Conservation (phyloP, 768 basidiomycete genomes). For the Kwoniella dendrophila region DNA sequence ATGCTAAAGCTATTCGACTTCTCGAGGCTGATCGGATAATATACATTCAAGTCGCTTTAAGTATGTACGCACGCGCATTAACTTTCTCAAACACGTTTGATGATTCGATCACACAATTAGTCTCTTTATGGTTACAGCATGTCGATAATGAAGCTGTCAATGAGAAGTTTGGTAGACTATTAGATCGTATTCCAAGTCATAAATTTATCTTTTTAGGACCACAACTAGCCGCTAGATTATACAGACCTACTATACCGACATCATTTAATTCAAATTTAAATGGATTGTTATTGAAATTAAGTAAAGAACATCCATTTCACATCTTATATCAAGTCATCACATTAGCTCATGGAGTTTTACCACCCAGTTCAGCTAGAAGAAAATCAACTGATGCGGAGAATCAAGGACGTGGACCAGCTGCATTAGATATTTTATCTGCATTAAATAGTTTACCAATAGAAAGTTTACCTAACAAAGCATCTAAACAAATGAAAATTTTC, state of each 20-base stretch:
- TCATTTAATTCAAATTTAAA: slow-evolving; percentile 66
- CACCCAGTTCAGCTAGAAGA: slow-evolving; percentile 17
- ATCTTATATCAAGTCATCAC: slow-evolving; percentile 86
- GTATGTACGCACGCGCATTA: slow-evolving; percentile 82
- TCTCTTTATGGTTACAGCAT: slow-evolving; percentile 89
- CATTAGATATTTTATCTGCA: slow-evolving; percentile 63
- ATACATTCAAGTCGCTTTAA: slow-evolving; percentile 74
- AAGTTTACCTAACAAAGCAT: slow-evolving; percentile 18
- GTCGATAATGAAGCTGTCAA: slow-evolving; percentile 64
- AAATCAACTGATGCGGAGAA: slow-evolving; percentile 33
- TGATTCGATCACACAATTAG: slow-evolving; percentile 77
- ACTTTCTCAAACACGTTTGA: slow-evolving; percentile 71
- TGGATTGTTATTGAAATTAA: slow-evolving; percentile 68
- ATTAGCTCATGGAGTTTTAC: slow-evolving; percentile 55
- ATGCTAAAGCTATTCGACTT: slow-evolving; percentile 59
- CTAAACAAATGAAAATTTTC: slow-evolving; percentile 43
- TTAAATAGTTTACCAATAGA: slow-evolving; percentile 34
- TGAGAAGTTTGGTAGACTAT: slow-evolving; percentile 58
- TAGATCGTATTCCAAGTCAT: slow-evolving; percentile 71
- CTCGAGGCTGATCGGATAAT: slow-evolving; percentile 61
- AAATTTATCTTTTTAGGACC: slow-evolving; percentile 91
- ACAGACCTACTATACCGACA: slow-evolving; percentile 55
- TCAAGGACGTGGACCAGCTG: slow-evolving; percentile 67
- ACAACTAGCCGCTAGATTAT: slow-evolving; percentile 88
- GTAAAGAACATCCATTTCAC: slow-evolving; percentile 90